Evolutionary conservation across 163 green algal genomes (phyloP).

Genomic region (Botryococcus braunii): DNA sequence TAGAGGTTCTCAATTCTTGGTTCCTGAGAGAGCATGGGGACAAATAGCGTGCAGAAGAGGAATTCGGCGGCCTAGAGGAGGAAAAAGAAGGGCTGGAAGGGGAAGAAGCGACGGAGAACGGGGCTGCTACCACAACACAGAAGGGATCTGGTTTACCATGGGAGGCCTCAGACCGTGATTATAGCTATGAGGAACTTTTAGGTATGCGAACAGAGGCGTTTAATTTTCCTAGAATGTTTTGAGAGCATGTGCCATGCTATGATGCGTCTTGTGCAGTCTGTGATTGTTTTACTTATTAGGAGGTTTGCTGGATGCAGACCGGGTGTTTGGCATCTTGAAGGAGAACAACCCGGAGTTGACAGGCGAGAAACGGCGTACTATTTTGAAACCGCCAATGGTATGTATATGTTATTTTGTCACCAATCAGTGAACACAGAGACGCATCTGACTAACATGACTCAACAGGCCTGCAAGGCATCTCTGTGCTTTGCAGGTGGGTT

Average conservation of each 20-base stretch:
- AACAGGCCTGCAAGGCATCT: too few relatives aligned
- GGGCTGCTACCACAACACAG: conserved; percentile 22
- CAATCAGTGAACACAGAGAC: too few relatives aligned
- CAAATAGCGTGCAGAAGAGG: conserved; percentile 10
- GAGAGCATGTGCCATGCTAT: conserved; percentile 1
- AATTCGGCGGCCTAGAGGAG: conserved; percentile 32
- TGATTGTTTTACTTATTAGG: conserved; percentile 7
- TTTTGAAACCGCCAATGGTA: conserved; percentile 92
- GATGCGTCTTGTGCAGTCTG: background rate
- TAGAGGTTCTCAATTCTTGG: background rate
- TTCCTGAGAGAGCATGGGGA: background rate
- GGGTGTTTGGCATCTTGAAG: conserved; percentile 93
- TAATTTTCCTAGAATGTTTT: too few relatives aligned
- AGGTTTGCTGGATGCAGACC: conserved; percentile 43
- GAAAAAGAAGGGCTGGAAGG: conserved; percentile 30
- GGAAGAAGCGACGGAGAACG: conserved; percentile 17
- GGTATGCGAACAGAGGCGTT: too few relatives aligned
- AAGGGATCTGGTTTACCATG: conserved; percentile 58
- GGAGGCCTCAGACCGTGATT: conserved; percentile 89
- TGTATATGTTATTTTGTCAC: too few relatives aligned
- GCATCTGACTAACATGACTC: too few relatives aligned
- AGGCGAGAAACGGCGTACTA: conserved; percentile 84
- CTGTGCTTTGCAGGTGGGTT: too few relatives aligned
- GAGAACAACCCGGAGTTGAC: conserved; percentile 97
- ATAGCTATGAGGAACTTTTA: conserved; percentile 95